Conservation (phyloP, 129 eudicot species). For the Calendula officinalis region DNA sequence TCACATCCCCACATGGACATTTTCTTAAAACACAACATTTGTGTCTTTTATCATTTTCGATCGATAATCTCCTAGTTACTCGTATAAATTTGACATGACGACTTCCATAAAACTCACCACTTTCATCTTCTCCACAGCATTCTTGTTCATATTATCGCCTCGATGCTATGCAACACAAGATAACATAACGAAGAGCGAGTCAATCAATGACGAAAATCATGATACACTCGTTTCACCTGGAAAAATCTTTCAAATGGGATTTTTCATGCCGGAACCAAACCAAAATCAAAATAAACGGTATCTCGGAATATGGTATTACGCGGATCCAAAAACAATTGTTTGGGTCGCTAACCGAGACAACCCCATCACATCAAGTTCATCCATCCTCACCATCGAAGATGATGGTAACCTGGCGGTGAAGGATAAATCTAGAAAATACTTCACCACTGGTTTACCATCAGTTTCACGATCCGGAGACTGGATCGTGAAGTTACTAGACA, state of each 20-base stretch:
- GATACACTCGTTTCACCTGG: constrained; percentile 18
- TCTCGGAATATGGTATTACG: constrained; percentile 44
- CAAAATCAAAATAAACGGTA: constrained; percentile 1
- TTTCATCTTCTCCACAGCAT: too few species aligned
- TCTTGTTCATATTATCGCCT: too few species aligned
- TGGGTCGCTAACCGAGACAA: constrained; percentile 57
- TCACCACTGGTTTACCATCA: constrained; percentile 19
- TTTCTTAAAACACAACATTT: too few species aligned
- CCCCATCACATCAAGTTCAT: constrained; percentile 15
- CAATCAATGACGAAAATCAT: constrained; percentile 10
- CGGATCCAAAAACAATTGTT: constrained; percentile 23
- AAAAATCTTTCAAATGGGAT: constrained; percentile 40
- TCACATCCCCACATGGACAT: too few species aligned
- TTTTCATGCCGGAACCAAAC: constrained; percentile 24
- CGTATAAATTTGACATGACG: too few species aligned
- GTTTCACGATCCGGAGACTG: constrained; percentile 17
- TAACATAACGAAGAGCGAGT: constrained; percentile 22
- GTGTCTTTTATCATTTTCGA: too few species aligned
- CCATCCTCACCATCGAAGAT: constrained; percentile 1
- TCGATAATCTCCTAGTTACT: too few species aligned
- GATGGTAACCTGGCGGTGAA: constrained; percentile 28
- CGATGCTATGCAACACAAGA: background rate
- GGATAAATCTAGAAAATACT: constrained; percentile 4
- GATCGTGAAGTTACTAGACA: constrained; percentile 37
- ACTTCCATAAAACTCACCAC: too few species aligned